Evolutionary conservation across 495 filamentous ascomycete genomes (phyloP).

Genomic region (Penicillium verhagenii): DNA sequence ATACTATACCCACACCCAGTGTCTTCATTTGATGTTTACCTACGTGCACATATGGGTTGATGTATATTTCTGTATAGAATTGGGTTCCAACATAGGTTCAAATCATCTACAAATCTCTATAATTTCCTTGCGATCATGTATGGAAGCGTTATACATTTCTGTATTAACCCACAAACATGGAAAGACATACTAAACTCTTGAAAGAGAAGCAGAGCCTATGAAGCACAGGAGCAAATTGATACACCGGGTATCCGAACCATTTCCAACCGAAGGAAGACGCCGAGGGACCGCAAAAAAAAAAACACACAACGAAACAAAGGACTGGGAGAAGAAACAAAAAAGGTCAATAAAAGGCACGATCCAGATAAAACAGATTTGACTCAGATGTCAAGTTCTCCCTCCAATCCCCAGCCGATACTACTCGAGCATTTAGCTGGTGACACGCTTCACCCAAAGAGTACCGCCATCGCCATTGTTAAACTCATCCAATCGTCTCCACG

Average conservation of each 20-base stretch:
- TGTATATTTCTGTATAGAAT: neutral
- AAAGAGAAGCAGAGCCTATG: neutral
- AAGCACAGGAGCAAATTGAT: conserved; percentile 5
- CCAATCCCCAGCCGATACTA: neutral
- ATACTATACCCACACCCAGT: neutral
- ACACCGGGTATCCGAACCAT: conserved; percentile 18
- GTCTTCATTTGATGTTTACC: neutral
- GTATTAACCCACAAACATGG: neutral
- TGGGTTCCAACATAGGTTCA: neutral
- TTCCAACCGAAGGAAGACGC: conserved; percentile 1
- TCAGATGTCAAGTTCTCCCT: neutral
- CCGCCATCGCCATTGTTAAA: conserved; percentile 69
- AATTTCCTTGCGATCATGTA: too few relatives aligned
- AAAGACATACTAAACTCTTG: neutral
- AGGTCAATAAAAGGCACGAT: neutral
- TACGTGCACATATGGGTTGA: neutral
- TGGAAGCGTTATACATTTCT: neutral
- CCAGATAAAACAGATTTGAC: neutral
- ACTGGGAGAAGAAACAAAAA: neutral
- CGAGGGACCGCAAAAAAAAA: neutral
- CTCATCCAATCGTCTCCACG: conserved; percentile 75
- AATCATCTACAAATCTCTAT: neutral
- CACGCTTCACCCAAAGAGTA: conserved; percentile 78
- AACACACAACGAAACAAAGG: neutral
- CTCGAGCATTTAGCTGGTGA: conserved; percentile 43